Base-by-base conservation (phyloP, 352 stramenopile species). In the Pythium apleroticum region DNA sequence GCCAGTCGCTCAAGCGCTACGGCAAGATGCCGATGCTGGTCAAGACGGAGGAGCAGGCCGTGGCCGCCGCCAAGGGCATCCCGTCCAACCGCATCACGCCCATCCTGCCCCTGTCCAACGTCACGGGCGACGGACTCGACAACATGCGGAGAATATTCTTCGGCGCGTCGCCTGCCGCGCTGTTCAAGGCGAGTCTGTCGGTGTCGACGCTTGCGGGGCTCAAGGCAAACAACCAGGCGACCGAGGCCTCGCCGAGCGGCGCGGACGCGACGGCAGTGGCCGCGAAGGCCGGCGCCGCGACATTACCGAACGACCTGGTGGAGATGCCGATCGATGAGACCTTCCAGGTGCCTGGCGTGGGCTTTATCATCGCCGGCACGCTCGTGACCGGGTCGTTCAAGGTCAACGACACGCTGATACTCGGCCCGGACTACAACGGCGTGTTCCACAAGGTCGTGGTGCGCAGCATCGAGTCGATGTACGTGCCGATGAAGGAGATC, bases 61-160 rank as follows among this genome's bases (percentile, higher is more conserved):
- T 83, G 41, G 91, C 86, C 1, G 93, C 94, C 11, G 90, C 90
- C 6, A 95, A 97, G 65, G 80, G 87, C 57, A 90, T 98, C 49
- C 84, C 84, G 28, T 96, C 84, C 33, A 97, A 97, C 69, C 84
- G 93, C 37, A 84, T 99, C 46, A 98, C 96, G 37, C 98, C 98
- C 7, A 97, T 99, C 60, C 88, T 99, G 72, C 91, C 97, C 11
- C 95, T 99, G 35, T 99, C 96, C 3, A 98, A 98, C 78, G 98
- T 99, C 11, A 99, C 96, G 12, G 98, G 98, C 22, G 89, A 99
- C 59, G 96, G 97, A 0, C 69, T 95, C 46, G 74, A 78, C 12
- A 95, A 95, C 55, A 54, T 95, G 30, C 76, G 82, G 22, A 81
- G 80, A 57, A 89, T 91, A 73, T 81, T 89, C 56, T 90, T 61